phyloP scores from a whole-genome alignment of 345 rosid genomes.

The Erysimum cheiranthoides region DNA sequence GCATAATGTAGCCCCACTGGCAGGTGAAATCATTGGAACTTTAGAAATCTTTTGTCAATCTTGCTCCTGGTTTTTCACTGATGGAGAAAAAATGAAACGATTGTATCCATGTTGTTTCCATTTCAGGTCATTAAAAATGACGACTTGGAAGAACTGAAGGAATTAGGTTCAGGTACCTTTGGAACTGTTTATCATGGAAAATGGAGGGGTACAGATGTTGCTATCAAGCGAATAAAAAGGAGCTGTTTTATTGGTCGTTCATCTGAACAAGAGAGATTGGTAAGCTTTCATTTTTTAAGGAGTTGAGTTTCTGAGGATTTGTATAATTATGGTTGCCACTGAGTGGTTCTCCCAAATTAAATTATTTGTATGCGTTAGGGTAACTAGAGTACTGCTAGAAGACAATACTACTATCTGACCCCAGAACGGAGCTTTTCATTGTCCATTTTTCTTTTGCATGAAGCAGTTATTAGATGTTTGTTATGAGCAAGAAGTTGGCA shows the following conservation, averaged over 20 bases:
- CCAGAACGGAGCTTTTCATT: conserved; percentile 19
- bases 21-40: conserved; percentile 22
- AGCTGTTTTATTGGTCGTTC: conserved; percentile 94
- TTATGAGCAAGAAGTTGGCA: conserved; percentile 20
- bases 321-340: background rate
- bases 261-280: conserved; percentile 97
- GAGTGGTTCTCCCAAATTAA: conserved; percentile 14
- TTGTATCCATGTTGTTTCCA: conserved; percentile 27
- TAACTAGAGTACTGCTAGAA: conserved; percentile 25
- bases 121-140: conserved; percentile 86
- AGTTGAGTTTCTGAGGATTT: conserved; percentile 11
- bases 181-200: conserved; percentile 99
- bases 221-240: conserved; percentile 92
- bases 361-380: conserved; percentile 26
- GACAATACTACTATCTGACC: conserved; percentile 19
- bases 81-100: conserved; percentile 23
- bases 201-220: conserved; percentile 99
- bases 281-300: conserved; percentile 42
- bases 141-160: conserved; percentile 96
- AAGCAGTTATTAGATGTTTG: conserved; percentile 25
- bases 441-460: conserved; percentile 21
- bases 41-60: conserved; percentile 19
- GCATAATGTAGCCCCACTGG: conserved; percentile 18
- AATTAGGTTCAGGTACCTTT: conserved; percentile 97
- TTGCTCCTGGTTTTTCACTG: conserved; percentile 28